phyloP scores from a whole-genome alignment of 2,329 filamentous ascomycete genomes.

The Chaetothyriales sp. region DNA sequence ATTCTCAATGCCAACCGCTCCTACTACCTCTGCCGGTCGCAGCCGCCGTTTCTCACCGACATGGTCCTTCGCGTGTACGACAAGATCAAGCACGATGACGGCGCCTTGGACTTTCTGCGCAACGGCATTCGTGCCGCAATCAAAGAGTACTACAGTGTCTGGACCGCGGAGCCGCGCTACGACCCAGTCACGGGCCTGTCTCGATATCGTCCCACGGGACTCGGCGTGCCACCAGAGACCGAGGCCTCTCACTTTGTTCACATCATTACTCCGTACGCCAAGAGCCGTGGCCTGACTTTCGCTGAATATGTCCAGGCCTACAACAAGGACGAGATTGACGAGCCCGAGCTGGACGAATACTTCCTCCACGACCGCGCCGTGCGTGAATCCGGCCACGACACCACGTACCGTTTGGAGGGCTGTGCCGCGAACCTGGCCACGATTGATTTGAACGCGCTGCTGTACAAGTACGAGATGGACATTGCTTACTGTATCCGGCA shows the following conservation, averaged over 20 bases:
- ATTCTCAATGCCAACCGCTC: constrained; percentile 93
- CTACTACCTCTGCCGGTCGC: constrained; percentile 87
- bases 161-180: constrained; percentile 64
- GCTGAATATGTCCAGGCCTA: constrained; percentile 78
- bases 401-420: constrained; percentile 80
- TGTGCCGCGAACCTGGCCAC: constrained; percentile 81
- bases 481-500: constrained; percentile 76
- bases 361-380: constrained; percentile 93
- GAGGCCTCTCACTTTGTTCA: constrained; percentile 79
- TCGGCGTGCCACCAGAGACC: constrained; percentile 81
- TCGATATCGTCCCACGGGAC: constrained; percentile 68
- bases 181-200: constrained; percentile 69
- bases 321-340: constrained; percentile 60
- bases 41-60: constrained; percentile 93
- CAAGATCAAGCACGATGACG: constrained; percentile 75
- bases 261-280: constrained; percentile 63
- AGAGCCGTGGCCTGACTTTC: constrained; percentile 73
- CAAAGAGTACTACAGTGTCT: constrained; percentile 89
- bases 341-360: constrained; percentile 87
- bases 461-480: constrained; percentile 96
- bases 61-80: constrained; percentile 93
- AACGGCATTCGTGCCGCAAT: constrained; percentile 77
- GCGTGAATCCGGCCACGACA: constrained; percentile 92
- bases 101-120: constrained; percentile 66
- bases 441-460: constrained; percentile 81